phyloP scores from a whole-genome alignment of 768 basidiomycete genomes.

The Agaricus sinodeliciosus region DNA sequence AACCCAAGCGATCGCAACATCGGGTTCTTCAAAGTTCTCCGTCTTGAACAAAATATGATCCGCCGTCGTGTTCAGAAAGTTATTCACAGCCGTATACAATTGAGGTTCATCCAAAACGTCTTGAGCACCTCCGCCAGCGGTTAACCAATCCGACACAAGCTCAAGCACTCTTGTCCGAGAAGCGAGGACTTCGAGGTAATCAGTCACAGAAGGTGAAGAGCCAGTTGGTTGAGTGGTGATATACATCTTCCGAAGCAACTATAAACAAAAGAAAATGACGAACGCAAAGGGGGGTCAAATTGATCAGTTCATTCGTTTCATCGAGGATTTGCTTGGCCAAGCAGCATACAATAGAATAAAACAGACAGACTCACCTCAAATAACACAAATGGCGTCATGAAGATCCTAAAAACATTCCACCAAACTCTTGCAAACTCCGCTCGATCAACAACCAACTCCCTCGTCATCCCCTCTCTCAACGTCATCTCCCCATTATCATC shows the following conservation, averaged over 20 bases:
- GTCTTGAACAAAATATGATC: conserved; percentile 46
- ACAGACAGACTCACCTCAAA: conserved; percentile 58
- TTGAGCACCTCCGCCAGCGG: conserved; percentile 67
- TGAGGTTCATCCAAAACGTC: conserved; percentile 70
- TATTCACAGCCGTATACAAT: conserved; percentile 48
- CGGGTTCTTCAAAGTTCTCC: conserved; percentile 31
- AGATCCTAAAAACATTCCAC: conserved; percentile 82
- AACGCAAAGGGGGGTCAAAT: conserved; percentile 6
- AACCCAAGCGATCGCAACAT: conserved; percentile 41
- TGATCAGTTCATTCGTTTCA: background rate
- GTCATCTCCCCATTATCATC: conserved; percentile 88
- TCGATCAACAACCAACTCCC: conserved; percentile 67
- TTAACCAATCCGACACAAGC: conserved; percentile 67
- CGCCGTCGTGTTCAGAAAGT: conserved; percentile 51
- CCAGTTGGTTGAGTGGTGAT: conserved; percentile 40
- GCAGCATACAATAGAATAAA: background rate
- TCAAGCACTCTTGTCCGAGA: conserved; percentile 59
- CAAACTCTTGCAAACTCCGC: conserved; percentile 69
- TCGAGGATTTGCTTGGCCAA: background rate
- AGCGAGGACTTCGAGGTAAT: conserved; percentile 42
- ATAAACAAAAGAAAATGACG: background rate
- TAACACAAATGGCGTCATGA: conserved; percentile 73
- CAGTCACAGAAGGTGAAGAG: conserved; percentile 33
- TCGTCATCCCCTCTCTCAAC: conserved; percentile 63
- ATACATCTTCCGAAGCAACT: conserved; percentile 77